Conservation (phyloP, 257 asterid genomes). For the Haberlea rhodopensis region DNA sequence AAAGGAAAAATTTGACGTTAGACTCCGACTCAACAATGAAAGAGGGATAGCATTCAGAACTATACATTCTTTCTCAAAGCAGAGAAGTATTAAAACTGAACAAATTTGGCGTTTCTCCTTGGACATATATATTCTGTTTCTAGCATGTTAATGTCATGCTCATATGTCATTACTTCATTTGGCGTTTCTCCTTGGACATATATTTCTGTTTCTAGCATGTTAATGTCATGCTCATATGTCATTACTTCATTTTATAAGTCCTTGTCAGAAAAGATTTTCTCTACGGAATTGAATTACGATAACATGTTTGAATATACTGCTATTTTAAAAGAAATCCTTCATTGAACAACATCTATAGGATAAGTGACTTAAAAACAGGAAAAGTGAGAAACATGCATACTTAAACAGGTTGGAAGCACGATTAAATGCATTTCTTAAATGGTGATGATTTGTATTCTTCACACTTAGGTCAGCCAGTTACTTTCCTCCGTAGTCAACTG, state of each 20-base stretch:
- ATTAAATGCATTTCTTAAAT: background rate
- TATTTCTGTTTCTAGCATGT: constrained; percentile 1
- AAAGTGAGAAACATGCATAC: background rate
- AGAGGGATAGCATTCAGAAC: background rate
- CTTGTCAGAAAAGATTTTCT: background rate
- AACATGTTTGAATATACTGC: background rate
- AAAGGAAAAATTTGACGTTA: constrained; percentile 1
- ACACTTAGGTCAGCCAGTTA: constrained; percentile 16
- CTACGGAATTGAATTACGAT: too few relatives aligned
- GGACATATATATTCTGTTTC: constrained; percentile 4
- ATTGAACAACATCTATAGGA: background rate
- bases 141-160: background rate
- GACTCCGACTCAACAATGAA: constrained; percentile 5
- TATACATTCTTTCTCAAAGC: background rate
- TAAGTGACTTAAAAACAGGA: background rate
- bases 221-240: constrained; percentile 6
- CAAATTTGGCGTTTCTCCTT: background rate
- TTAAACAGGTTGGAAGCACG: background rate
- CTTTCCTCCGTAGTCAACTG: constrained; percentile 1
- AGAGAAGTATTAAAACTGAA: constrained; percentile 7
- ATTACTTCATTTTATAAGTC: background rate
- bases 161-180: background rate
- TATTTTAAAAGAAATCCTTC: background rate
- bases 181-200: background rate
- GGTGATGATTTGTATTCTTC: constrained; percentile 11